Percentiles rank a stretch among this genome's conserved stretches.
These are phyloP conservation scores for Monilinia fructigena DNA, from an alignment of 2,329 filamentous ascomycete genomes.

Conservation along the genomic window DNA sequence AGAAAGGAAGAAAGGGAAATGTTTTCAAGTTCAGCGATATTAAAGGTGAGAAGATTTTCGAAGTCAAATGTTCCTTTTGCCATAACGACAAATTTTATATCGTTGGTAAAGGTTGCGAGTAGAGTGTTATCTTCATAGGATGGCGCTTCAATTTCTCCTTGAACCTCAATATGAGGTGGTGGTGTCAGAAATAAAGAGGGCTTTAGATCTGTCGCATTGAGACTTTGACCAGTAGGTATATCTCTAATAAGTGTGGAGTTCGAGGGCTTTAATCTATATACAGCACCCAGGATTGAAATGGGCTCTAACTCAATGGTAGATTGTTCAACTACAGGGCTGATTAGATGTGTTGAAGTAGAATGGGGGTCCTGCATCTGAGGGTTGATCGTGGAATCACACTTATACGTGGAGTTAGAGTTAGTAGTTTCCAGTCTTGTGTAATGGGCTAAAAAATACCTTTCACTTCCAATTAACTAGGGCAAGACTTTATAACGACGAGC, in stretches of 20 bases:
- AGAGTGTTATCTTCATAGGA: background rate
- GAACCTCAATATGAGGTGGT: too few relatives aligned
- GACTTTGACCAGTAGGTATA: too few relatives aligned
- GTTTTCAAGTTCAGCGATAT: background rate
- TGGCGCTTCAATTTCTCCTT: background rate
- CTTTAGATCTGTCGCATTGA: background rate
- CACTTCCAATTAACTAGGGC: background rate
- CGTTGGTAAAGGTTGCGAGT: background rate
- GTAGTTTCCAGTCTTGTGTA: background rate
- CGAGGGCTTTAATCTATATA: background rate
- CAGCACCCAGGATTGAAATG: background rate
- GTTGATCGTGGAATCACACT: background rate
- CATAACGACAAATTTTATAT: background rate
- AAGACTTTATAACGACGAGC: background rate
- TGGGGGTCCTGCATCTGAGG: background rate
- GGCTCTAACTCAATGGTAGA: background rate
- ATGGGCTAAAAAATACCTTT: background rate
- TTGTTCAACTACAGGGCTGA: background rate
- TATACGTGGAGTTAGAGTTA: background rate
- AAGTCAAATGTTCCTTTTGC: background rate
- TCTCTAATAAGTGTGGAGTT: too few relatives aligned
- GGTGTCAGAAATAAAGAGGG: background rate
- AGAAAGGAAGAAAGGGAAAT: background rate
- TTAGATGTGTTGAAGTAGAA: background rate
- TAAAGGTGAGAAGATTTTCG: background rate